phyloP scores from a whole-genome alignment of 2,329 filamentous ascomycete genomes.

The Hypoxylon sp. region DNA sequence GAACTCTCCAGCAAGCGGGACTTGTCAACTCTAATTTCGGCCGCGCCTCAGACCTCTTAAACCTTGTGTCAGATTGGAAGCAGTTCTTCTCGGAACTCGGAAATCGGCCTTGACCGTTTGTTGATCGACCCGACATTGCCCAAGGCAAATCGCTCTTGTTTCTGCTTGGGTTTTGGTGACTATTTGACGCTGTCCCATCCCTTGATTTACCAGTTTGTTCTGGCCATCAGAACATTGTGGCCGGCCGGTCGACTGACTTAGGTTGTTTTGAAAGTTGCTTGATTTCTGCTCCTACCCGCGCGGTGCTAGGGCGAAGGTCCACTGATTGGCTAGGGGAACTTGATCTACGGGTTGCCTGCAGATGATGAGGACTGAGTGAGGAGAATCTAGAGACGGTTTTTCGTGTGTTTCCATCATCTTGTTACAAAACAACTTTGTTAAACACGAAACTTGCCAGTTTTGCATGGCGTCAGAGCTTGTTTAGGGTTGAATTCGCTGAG shows the following conservation, averaged over 20 bases:
- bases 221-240: constrained; percentile 22
- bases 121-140: constrained; percentile 19
- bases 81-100: constrained; percentile 2
- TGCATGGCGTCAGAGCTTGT: constrained; percentile 46
- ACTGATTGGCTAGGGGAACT: constrained; percentile 39
- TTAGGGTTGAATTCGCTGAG: constrained; percentile 43
- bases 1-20: constrained; percentile 21
- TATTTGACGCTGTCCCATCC: constrained; percentile 10
- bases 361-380: constrained; percentile 41
- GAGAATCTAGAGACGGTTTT: constrained; percentile 34
- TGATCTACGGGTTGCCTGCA: constrained; percentile 44
- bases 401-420: constrained; percentile 32
- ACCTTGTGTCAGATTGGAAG: constrained; percentile 22
- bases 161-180: constrained; percentile 4
- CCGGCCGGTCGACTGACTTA: constrained; percentile 27
- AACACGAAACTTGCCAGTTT: constrained; percentile 39
- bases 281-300: constrained; percentile 45
- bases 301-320: constrained; percentile 16
- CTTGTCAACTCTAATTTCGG: constrained; percentile 19
- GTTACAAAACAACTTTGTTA: constrained; percentile 40
- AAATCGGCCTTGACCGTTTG: constrained; percentile 9
- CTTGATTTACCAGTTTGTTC: constrained; percentile 27
- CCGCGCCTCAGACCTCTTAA: constrained; percentile 10
- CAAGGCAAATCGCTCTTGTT: constrained; percentile 15
- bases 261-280: constrained; percentile 38